Base-by-base conservation (phyloP, 805 yeast genomes). In the Kregervanrija fluxuum region DNA sequence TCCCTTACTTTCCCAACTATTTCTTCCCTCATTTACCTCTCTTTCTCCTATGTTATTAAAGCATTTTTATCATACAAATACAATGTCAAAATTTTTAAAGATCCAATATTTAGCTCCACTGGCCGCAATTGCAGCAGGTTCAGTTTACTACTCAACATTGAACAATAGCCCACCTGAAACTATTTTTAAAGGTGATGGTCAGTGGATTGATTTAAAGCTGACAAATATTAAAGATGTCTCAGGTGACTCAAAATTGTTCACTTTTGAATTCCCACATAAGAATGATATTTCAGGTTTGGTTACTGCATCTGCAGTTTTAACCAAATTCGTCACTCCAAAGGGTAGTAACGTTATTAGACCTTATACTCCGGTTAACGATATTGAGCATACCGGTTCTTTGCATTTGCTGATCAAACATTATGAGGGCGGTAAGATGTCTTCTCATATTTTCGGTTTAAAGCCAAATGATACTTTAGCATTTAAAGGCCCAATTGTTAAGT, bases 401-500 rank as follows among this genome's bases (percentile, higher is more conserved):
- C 86, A 86, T 48, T 75, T 93, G 53, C 77, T 90, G 48, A 73
- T 93, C 68, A 93, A 93, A 77, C 77, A 71, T 50, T 93, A 93
- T 70, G 84, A 81, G 42, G 95, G 95, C 56, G 97, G 98, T 58
- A 84, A 85, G 69, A 80, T 89, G 79, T 77, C 91, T 43, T 70
- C 71, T 60, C 93, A 87, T 68, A 66, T 88, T 47, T 77, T 74
- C 63, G 66, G 67, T 48, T 77, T 91, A 62, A 80, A 84, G 66
- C 79, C 76, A 48, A 77, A 83, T 57, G 98, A 93, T 59, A 78
- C 89, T 42, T 74, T 93, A 45, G 69, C 95, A 9, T 85, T 93
- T 76, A 91, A 89, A 73, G 99, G 99, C 41, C 98, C 98, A 53
- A 76, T 89, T 53, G 72, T 75, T 59, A 93, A 93, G 74, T 90